These are phyloP conservation scores for Lachancea waltii DNA, from an alignment of 805 yeast genomes.

Conservation along the genomic window DNA sequence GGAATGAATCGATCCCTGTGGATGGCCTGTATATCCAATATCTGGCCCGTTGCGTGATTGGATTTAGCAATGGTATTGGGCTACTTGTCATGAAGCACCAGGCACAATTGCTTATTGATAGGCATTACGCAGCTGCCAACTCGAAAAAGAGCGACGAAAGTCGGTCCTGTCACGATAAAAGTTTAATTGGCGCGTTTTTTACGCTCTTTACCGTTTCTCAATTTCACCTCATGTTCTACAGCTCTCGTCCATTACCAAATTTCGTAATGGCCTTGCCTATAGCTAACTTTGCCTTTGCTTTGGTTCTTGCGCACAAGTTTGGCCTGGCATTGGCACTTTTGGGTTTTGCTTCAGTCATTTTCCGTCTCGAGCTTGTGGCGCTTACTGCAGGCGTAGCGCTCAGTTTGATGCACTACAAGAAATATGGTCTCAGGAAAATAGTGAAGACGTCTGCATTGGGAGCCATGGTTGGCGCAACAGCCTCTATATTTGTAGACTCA, in stretches of 20 bases:
- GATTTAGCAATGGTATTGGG: constrained; percentile 50
- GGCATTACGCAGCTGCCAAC: constrained; percentile 7
- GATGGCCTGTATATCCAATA: constrained; percentile 49
- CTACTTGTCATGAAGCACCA: constrained; percentile 46
- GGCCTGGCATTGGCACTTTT: constrained; percentile 46
- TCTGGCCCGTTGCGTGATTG: constrained; percentile 54
- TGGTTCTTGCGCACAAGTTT: constrained; percentile 40
- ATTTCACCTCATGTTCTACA: constrained; percentile 74
- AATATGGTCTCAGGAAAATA: constrained; percentile 37
- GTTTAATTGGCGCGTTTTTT: constrained; percentile 40
- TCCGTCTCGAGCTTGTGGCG: constrained; percentile 64
- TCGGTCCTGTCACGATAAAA: constrained; percentile 8
- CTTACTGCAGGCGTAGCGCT: constrained; percentile 46
- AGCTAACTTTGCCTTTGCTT: constrained; percentile 49
- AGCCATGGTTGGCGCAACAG: constrained; percentile 40
- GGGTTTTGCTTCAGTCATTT: constrained; percentile 57
- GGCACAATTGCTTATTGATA: constrained; percentile 23
- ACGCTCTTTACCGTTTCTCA: constrained; percentile 54
- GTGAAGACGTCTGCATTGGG: constrained; percentile 43
- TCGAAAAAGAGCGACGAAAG: constrained; percentile 13
- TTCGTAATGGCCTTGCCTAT: constrained; percentile 70
- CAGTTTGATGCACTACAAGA: constrained; percentile 41
- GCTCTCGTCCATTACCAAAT: constrained; percentile 86
- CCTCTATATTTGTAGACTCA: constrained; percentile 55
- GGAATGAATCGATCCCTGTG: constrained; percentile 6